Base-by-base conservation (phyloP, 2,329 filamentous ascomycete genomes). In the Metarhizium humberi region DNA sequence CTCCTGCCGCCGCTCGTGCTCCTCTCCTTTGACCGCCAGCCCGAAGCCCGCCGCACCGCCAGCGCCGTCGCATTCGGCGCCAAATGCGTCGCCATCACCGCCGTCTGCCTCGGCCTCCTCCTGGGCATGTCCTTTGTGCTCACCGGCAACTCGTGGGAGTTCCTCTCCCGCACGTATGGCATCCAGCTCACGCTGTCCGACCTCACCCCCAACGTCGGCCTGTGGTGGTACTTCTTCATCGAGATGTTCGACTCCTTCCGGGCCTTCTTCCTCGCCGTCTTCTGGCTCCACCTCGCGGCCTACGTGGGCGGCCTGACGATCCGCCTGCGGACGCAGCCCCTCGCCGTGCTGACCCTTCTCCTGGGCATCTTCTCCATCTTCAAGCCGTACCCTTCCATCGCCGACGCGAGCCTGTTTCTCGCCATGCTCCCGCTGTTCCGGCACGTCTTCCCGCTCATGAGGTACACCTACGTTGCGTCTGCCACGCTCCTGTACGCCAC, bases 161-260 rank as follows among this genome's bases (percentile, higher is more conserved):
- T 97, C 66, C 71, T 97, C 20, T 73, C 80, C 7, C 90, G 91
- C 20, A 96, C 94, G 0, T 99, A 99, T 71, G 91, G 92, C 62
- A 90, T 95, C 50, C 92, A 96, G 63, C 79, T 99, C 42, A 84
- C 94, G 1, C 81, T 99, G 3, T 90, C 91, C 8, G 94, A 99
- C 67, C 78, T 99, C 45, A 95, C 92, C 0, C 94, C 94, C 13
- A 99, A 97, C 61, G 88, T 95, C 34, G 94, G 94, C 1, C 78
- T 99, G 1, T 99, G 94, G 94, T 99, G 94, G 94, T 99, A 99
- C 73, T 99, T 99, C 74, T 97, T 99, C 68, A 95, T 95, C 62
- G 92, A 99, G 69, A 99, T 99, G 85, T 99, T 99, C 69, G 94
- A 99, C 73, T 92, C 92, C 1, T 99, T 99, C 79, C 83, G 94